Evolutionary conservation across 257 asterid genomes (phyloP).

Genomic region (Scutellaria barbata): DNA sequence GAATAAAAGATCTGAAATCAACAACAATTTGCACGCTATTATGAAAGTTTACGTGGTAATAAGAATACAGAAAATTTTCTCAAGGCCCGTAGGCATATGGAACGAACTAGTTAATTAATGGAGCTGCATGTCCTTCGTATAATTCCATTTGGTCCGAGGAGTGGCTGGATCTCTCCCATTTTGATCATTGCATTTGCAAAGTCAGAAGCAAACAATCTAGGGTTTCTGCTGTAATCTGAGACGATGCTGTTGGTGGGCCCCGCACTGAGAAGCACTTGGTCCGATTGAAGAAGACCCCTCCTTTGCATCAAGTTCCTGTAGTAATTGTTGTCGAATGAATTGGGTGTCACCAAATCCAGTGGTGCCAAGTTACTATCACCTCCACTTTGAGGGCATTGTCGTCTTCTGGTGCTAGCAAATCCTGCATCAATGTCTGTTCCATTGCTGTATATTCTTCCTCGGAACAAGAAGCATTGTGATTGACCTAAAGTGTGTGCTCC

Average conservation of each 20-base stretch:
- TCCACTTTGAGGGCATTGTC: conserved; percentile 45
- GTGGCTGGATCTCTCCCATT: conserved; percentile 52
- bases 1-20: too few species aligned
- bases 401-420: conserved; percentile 43
- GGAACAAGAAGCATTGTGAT: conserved; percentile 47
- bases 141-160: conserved; percentile 41
- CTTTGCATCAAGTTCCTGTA: conserved; percentile 37
- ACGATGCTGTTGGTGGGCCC: conserved; percentile 38
- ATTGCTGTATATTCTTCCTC: conserved; percentile 46
- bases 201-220: conserved; percentile 35
- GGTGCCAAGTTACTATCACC: conserved; percentile 47
- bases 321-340: conserved; percentile 54
- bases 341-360: conserved; percentile 55
- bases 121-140: conserved; percentile 44
- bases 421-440: conserved; percentile 47
- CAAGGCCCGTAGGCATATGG: too few species aligned
- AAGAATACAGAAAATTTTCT: too few species aligned
- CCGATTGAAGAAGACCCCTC: conserved; percentile 52
- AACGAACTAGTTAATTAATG: conserved; percentile 18
- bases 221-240: conserved; percentile 15
- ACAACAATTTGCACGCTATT: too few species aligned
- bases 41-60: too few species aligned
- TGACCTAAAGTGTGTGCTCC: conserved; percentile 53
- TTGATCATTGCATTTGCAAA: conserved; percentile 49
- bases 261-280: conserved; percentile 42